Percentiles rank a stretch among this genome's conserved stretches.
phyloP scores from a whole-genome alignment of 2,329 filamentous ascomycete genomes.

The Botrytis fragariae region DNA sequence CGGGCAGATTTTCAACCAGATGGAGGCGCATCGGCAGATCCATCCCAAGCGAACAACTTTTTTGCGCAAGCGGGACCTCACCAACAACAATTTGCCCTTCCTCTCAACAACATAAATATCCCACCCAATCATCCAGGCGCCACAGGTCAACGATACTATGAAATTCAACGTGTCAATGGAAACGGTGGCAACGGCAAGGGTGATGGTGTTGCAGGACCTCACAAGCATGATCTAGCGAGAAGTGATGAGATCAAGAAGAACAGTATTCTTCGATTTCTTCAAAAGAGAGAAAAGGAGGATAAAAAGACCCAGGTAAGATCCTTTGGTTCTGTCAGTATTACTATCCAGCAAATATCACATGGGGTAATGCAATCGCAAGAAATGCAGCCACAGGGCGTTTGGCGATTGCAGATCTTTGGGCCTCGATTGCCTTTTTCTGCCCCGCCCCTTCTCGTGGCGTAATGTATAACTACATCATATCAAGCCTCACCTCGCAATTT shows the following conservation, averaged over 20 bases:
- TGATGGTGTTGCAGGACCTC: conserved; percentile 67
- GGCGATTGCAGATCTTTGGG: background rate
- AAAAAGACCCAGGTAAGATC: conserved; percentile 58
- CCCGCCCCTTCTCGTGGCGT: background rate
- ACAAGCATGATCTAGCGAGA: conserved; percentile 69
- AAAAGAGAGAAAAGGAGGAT: conserved; percentile 63
- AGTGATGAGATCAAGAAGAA: conserved; percentile 82
- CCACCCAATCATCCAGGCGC: conserved; percentile 47
- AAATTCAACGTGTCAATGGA: conserved; percentile 74
- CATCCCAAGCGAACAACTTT: conserved; percentile 33
- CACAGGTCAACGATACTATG: conserved; percentile 61
- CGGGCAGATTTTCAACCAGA: conserved; percentile 38
- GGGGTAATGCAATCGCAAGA: background rate
- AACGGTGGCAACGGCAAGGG: conserved; percentile 71
- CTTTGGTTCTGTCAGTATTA: background rate
- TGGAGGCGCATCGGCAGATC: conserved; percentile 29
- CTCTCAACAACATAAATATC: conserved; percentile 43
- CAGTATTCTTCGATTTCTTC: conserved; percentile 64
- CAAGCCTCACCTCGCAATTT: background rate
- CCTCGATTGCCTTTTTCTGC: background rate
- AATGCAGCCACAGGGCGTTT: background rate
- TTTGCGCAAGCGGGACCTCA: conserved; percentile 32
- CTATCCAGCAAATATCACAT: background rate
- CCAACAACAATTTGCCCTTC: conserved; percentile 43
- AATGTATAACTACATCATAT: background rate